Base-by-base conservation (phyloP, 306 rosid species). In the Carpinus fangiana region DNA sequence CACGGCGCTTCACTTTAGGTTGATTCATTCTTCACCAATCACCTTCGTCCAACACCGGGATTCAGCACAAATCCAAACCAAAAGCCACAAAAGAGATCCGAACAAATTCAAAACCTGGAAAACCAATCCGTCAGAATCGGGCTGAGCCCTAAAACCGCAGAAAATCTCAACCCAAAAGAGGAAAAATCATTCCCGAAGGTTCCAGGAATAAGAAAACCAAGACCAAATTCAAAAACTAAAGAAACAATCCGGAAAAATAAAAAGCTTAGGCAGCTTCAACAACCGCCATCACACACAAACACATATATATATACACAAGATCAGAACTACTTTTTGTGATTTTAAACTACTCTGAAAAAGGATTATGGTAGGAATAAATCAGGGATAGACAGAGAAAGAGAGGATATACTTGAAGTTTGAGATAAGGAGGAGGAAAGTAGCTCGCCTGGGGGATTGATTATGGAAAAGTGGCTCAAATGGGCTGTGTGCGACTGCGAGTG, bases 1-100 rank as follows among this genome's bases (percentile, higher is more conserved):
- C 94, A 41, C 88, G 86, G 20, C 99, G 92, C 94, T 95, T 95
- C 50, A 87, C 75, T 77, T 95, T 95, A 9, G 90, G 87, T 75
- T 95, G 98, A 82, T 82, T 95, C 93, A 90, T 93, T 67, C 85
- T 89, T 17, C 20, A 38, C 16, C 16, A 17, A 65, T 41, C 70
- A 16, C 46, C 70, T 36, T 36, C 21, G 70, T 65, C 20, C 48
- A 16, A 36, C 70, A 17, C 12, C 47, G 23, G n/a, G 36, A 65
- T 65, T 65, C 47, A 36, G 70, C 7, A 34, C 21, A 36, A 17
- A 65, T 34, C 47, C 48, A 41, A 65, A 34, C 70, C 10, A 65
- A 65, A 36, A 36, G 6, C 20, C 14, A 17, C 70, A 26, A 65
- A 65, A 34, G 70, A 65, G 36, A 65, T 45, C 48, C 70, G 31